Percentiles rank a stretch among this genome's conserved stretches.
Evolutionary conservation across 2,329 filamentous ascomycete species (phyloP).

Genomic region (Diplodia scrobiculata): DNA sequence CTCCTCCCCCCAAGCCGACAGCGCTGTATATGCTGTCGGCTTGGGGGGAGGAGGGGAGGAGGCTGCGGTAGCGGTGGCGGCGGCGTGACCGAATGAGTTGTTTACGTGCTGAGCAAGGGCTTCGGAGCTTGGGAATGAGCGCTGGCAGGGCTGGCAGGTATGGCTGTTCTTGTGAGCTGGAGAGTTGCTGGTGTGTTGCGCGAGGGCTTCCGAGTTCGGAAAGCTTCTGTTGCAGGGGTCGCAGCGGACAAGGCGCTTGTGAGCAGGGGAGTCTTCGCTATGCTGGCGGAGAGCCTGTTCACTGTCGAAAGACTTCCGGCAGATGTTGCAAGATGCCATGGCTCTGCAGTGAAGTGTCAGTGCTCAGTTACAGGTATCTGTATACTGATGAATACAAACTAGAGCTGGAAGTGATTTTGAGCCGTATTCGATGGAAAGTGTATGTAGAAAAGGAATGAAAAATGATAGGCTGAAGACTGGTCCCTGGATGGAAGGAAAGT

Average conservation of each 20-base stretch:
- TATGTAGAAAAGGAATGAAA: neutral
- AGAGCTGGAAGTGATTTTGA: neutral
- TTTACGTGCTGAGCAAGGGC: neutral
- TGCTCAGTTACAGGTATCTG: neutral
- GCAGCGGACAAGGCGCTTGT: neutral
- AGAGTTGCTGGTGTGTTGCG: neutral
- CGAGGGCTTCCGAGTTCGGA: neutral
- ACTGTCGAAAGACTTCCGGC: neutral
- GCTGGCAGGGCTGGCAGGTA: neutral
- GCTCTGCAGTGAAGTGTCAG: neutral
- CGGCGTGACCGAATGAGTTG: neutral
- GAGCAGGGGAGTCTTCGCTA: neutral
- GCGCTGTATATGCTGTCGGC: neutral
- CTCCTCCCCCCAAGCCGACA: too few species aligned
- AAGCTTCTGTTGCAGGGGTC: neutral
- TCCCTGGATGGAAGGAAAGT: neutral
- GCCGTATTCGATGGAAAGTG: neutral
- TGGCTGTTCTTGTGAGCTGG: neutral
- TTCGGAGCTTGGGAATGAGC: neutral
- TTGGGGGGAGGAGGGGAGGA: neutral
- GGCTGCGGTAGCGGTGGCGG: too few species aligned
- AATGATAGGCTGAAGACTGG: neutral
- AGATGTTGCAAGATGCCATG: slow-evolving; percentile 4
- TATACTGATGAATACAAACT: neutral
- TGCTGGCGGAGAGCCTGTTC: neutral